These are phyloP conservation scores for Aspergillus glaucus DNA, from an alignment of 2,329 filamentous ascomycete genomes.

Conservation along the genomic window DNA sequence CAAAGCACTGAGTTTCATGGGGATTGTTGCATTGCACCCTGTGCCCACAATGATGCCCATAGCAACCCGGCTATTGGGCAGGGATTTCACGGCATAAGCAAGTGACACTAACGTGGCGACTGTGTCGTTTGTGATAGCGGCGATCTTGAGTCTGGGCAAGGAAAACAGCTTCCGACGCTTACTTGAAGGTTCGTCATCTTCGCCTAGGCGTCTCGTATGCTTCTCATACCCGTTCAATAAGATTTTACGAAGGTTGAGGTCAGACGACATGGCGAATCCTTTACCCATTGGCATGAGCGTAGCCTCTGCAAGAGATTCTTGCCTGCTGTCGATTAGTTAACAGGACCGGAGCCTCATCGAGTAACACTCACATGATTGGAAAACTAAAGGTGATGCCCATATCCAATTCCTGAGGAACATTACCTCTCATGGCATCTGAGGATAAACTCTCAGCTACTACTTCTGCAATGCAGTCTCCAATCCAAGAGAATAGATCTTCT, in stretches of 20 bases:
- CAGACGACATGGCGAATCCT: slow-evolving; percentile 51
- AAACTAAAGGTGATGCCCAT: slow-evolving; percentile 48
- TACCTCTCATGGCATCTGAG: slow-evolving; percentile 32
- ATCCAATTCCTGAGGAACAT: slow-evolving; percentile 39
- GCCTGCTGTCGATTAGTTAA: slow-evolving; percentile 26
- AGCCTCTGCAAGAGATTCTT: slow-evolving; percentile 49
- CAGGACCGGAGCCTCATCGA: neutral
- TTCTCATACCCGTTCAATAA: slow-evolving; percentile 49
- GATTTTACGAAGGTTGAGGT: slow-evolving; percentile 50
- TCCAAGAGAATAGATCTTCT: slow-evolving; percentile 73
- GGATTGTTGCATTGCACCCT: slow-evolving; percentile 73
- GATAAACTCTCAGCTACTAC: slow-evolving; percentile 55
- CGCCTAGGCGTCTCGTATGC: slow-evolving; percentile 38
- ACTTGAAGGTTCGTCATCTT: slow-evolving; percentile 33
- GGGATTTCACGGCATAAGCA: slow-evolving; percentile 62
- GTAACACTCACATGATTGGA: slow-evolving; percentile 42
- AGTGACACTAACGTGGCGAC: slow-evolving; percentile 74
- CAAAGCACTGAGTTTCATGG: slow-evolving; percentile 58
- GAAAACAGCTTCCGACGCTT: slow-evolving; percentile 42
- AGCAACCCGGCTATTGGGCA: slow-evolving; percentile 57
- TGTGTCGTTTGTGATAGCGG: slow-evolving; percentile 74
- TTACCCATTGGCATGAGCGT: slow-evolving; percentile 55
- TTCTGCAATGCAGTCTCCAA: slow-evolving; percentile 68
- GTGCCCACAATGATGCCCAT: slow-evolving; percentile 81
- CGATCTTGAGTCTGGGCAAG: slow-evolving; percentile 62